These are phyloP conservation scores for Chiua virens DNA, from an alignment of 768 basidiomycete species.

Conservation along the genomic window DNA sequence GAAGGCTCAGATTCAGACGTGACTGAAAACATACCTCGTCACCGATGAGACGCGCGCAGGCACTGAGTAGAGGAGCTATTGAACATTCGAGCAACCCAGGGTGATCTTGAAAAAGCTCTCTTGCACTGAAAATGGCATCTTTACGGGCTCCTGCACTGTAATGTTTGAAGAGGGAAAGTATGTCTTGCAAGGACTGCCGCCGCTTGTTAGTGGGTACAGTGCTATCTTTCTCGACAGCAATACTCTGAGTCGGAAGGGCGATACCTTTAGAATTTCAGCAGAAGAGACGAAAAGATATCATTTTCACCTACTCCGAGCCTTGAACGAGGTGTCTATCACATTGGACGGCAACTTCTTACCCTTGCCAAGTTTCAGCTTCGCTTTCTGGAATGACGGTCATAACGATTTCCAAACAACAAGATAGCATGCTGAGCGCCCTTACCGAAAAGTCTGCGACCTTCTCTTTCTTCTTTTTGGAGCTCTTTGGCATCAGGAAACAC, in stretches of 20 bases:
- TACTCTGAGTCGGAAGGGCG: conserved; percentile 83
- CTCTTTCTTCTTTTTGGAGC: conserved; percentile 81
- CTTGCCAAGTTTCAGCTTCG: conserved; percentile 95
- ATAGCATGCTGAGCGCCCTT: conserved; percentile 11
- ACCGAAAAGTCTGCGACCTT: conserved; percentile 88
- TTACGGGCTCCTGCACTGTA: conserved; percentile 75
- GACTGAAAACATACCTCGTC: conserved; percentile 64
- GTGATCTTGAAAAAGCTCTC: conserved; percentile 68
- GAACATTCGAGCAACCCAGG: conserved; percentile 52
- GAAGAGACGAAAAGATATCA: not conserved
- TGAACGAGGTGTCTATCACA: conserved; percentile 94
- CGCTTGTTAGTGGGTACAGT: conserved; percentile 70
- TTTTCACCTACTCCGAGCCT: conserved; percentile 74
- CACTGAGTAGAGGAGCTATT: conserved; percentile 55
- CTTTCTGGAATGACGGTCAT: conserved; percentile 60
- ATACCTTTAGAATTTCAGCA: conserved; percentile 59
- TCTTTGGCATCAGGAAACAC: conserved; percentile 70
- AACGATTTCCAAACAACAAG: not conserved
- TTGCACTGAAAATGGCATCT: conserved; percentile 74
- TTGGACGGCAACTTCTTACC: conserved; percentile 82
- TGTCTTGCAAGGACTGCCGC: conserved; percentile 72
- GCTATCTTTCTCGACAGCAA: conserved; percentile 54
- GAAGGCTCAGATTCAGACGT: not conserved
- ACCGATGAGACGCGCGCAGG: conserved; percentile 67
- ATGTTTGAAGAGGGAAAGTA: conserved; percentile 79